Evolutionary conservation across 441 rosid genomes (phyloP).

Genomic region (Euphorbia schlechtendalii): DNA sequence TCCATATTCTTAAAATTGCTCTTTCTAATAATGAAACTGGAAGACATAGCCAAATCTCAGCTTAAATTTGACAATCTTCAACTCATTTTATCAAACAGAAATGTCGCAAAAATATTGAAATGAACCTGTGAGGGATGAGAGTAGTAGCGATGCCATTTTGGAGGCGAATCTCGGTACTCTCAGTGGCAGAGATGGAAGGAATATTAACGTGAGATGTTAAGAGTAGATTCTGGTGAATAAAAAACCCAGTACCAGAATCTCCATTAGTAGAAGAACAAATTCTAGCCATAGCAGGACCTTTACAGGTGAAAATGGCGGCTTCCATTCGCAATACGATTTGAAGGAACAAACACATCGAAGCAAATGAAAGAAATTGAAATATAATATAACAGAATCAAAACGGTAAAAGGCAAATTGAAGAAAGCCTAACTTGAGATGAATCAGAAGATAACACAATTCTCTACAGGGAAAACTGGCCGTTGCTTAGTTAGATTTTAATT

Average conservation of each 20-base stretch:
- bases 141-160: constrained; percentile 65
- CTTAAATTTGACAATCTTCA: background rate
- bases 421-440: too few species aligned
- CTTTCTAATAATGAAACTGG: background rate
- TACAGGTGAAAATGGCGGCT: constrained; percentile 65
- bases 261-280: constrained; percentile 46
- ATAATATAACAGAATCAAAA: too few species aligned
- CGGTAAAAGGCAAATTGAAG: too few species aligned
- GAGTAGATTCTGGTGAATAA: constrained; percentile 87
- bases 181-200: constrained; percentile 76
- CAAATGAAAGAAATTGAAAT: too few species aligned
- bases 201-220: constrained; percentile 79
- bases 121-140: constrained; percentile 78
- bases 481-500: too few species aligned
- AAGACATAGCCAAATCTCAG: constrained; percentile 5
- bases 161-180: constrained; percentile 70
- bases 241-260: constrained; percentile 58
- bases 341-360: too few species aligned
- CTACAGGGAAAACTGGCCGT: too few species aligned
- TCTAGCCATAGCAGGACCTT: constrained; percentile 60
- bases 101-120: background rate
- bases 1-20: background rate
- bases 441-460: too few species aligned
- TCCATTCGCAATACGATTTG: too few species aligned
- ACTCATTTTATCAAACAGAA: background rate